These are phyloP conservation scores for Saccharum officinarum DNA, from an alignment of 176 grass and related monocot species.

Conservation along the genomic window DNA sequence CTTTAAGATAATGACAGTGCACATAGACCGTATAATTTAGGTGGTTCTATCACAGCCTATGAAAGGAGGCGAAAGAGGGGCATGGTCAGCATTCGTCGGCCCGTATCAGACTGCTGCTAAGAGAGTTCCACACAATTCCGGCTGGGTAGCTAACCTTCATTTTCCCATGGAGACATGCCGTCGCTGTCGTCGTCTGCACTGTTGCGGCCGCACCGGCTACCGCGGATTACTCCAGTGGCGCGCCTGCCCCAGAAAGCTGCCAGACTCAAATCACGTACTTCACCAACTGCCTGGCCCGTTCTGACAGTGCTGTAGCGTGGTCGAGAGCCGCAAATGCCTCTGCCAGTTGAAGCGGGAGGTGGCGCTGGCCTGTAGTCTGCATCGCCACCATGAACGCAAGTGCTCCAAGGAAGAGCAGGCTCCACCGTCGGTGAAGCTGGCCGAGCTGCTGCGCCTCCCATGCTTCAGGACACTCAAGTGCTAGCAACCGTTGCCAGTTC, in stretches of 20 bases:
- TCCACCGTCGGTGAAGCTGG: neutral
- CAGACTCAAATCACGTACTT: neutral
- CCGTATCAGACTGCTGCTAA: neutral
- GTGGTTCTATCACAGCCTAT: too few species aligned
- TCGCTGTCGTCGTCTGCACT: neutral
- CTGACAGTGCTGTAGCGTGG: constrained; percentile 8
- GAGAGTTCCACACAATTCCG: neutral
- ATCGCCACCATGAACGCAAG: neutral
- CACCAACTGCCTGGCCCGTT: constrained; percentile 9
- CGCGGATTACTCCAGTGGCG: neutral
- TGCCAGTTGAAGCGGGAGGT: constrained; percentile 22
- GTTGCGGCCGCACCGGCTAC: neutral
- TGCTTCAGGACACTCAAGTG: constrained; percentile 17
- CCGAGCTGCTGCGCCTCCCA: neutral
- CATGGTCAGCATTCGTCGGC: too few species aligned
- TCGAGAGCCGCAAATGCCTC: neutral
- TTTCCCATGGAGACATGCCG: neutral
- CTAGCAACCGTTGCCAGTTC: neutral
- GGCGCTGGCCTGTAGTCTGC: neutral
- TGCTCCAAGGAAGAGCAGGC: neutral
- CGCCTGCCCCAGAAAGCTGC: neutral
- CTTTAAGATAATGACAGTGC: too few species aligned
- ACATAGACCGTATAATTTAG: too few species aligned
- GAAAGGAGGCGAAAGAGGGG: too few species aligned
- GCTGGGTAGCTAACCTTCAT: neutral